These are phyloP conservation scores for Kuraishia capsulata DNA, from an alignment of 805 yeast genomes.

Conservation along the genomic window DNA sequence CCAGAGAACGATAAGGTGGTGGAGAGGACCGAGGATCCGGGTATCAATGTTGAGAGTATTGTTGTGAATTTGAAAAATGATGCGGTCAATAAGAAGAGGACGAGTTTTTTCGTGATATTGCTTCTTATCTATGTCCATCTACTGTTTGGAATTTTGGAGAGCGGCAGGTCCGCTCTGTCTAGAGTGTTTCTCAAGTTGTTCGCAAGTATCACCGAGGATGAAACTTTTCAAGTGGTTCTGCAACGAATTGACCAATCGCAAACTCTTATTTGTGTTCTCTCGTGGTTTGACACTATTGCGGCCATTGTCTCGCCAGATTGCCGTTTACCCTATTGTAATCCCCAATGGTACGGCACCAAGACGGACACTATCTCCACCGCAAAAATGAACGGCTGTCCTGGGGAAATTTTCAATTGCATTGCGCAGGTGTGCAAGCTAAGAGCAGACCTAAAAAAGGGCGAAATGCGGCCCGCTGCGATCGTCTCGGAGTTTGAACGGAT, in stretches of 20 bases:
- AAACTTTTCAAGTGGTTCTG: slow-evolving; percentile 29
- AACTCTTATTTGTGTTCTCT: slow-evolving; percentile 37
- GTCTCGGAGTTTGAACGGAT: slow-evolving; percentile 21
- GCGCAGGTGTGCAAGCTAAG: slow-evolving; percentile 32
- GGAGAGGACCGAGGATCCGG: slow-evolving; percentile 6
- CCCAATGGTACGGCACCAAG: slow-evolving; percentile 42
- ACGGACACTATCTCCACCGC: slow-evolving; percentile 35
- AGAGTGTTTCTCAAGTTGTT: slow-evolving; percentile 40
- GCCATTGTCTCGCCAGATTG: slow-evolving; percentile 51
- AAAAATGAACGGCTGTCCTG: slow-evolving; percentile 53
- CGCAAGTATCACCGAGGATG: slow-evolving; percentile 38
- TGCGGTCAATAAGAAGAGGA: slow-evolving; percentile 22
- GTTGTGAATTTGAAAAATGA: slow-evolving; percentile 28
- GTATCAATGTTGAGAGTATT: slow-evolving; percentile 22
- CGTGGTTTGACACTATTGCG: slow-evolving; percentile 53
- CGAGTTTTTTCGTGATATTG: slow-evolving; percentile 37
- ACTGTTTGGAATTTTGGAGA: slow-evolving; percentile 42
- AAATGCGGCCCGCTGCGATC: slow-evolving; percentile 4
- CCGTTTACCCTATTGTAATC: slow-evolving; percentile 42
- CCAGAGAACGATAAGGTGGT: slow-evolving; percentile 8
- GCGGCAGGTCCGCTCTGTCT: slow-evolving; percentile 43
- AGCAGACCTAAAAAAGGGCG: slow-evolving; percentile 12
- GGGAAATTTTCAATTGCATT: slow-evolving; percentile 41
- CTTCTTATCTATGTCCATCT: slow-evolving; percentile 45
- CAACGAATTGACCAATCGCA: slow-evolving; percentile 40